phyloP scores from a whole-genome alignment of 2,329 filamentous ascomycete species.

The Colletotrichum sp. region DNA sequence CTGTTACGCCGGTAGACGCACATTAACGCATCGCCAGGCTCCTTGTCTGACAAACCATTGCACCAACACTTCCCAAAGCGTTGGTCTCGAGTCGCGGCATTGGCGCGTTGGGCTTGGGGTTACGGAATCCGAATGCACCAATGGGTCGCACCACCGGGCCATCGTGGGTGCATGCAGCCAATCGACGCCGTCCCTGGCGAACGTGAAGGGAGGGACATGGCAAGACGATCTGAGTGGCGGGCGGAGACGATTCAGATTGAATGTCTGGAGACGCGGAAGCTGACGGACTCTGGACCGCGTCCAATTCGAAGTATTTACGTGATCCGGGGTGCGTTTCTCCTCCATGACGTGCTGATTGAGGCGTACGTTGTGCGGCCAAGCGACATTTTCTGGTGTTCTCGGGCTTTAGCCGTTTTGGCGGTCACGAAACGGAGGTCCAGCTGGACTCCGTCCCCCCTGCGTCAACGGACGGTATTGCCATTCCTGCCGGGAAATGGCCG shows the following conservation, averaged over 20 bases:
- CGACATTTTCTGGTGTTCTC: background rate
- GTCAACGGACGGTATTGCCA: background rate
- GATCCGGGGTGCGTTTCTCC: background rate
- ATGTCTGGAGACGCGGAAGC: background rate
- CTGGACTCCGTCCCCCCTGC: background rate
- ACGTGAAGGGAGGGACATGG: background rate
- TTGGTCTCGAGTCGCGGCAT: background rate
- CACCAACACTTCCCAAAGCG: background rate
- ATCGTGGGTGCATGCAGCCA: slow-evolving; percentile 13
- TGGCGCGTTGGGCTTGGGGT: background rate
- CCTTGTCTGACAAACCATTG: background rate
- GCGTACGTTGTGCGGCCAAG: background rate
- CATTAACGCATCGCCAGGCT: background rate
- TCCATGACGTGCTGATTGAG: background rate
- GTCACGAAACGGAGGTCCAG: background rate
- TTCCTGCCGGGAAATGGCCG: background rate
- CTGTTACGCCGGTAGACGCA: background rate
- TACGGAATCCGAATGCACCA: slow-evolving; percentile 1
- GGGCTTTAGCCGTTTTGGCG: background rate
- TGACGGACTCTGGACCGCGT: background rate
- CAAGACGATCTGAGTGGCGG: background rate
- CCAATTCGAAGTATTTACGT: background rate
- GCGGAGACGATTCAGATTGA: background rate
- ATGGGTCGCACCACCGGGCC: slow-evolving; percentile 6
- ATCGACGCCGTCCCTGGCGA: slow-evolving; percentile 1